These are phyloP conservation scores for Colletotrichum sp. DNA, from an alignment of 2,329 filamentous ascomycete species.

Conservation along the genomic window DNA sequence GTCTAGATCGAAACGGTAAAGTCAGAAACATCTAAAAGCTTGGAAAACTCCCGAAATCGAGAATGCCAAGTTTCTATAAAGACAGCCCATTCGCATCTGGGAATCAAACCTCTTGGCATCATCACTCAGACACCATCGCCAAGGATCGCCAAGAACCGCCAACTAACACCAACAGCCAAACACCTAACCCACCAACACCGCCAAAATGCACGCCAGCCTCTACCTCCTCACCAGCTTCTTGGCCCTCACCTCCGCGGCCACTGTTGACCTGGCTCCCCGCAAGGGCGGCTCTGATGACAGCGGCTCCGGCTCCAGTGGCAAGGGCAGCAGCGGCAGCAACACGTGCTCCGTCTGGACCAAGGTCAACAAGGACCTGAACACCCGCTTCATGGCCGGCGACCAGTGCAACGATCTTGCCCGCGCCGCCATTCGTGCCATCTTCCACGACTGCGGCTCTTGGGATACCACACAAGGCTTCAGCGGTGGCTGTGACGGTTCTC, in stretches of 20 bases:
- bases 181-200: background rate
- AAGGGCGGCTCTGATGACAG: background rate
- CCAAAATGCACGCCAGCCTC: background rate
- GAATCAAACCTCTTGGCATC: background rate
- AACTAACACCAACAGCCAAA: background rate
- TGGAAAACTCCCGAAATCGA: background rate
- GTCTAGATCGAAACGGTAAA: background rate
- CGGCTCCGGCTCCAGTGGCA: background rate
- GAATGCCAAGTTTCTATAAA: background rate
- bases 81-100: background rate
- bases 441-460: conserved; percentile 52
- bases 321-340: background rate
- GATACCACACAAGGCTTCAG: conserved; percentile 33
- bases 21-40: background rate
- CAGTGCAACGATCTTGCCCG: conserved; percentile 44
- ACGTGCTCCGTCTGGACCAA: conserved; percentile 38
- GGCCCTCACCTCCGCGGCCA: background rate
- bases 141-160: background rate
- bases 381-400: conserved; percentile 33
- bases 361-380: conserved; percentile 39
- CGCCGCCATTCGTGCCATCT: conserved; percentile 49
- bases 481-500: conserved; percentile 51
- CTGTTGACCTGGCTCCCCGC: background rate
- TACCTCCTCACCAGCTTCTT: background rate
- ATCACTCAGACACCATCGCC: background rate